Evolutionary conservation across 2,329 filamentous ascomycete species (phyloP), one percentile per base, ranked within the genome.

Genomic region (Epicoccum sorghinum): DNA sequence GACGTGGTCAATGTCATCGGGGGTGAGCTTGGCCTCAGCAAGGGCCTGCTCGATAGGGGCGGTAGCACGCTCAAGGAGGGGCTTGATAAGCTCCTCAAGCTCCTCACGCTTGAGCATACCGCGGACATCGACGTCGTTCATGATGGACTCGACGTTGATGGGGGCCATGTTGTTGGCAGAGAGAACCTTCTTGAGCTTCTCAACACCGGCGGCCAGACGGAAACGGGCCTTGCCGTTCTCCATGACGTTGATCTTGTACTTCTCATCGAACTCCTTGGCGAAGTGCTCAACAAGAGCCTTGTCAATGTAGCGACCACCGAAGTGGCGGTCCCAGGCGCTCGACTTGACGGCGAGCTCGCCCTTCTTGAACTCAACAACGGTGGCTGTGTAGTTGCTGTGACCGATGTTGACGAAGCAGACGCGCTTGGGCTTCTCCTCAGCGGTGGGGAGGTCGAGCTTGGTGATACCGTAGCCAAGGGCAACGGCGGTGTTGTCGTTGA

Each of bases 161-260:
- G 93, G 91, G 14, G 93, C 92, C 72, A 89, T 85, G 66, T 93
- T 89, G 81, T 98, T 98, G 74, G 95, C 95, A 32, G 93, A 98
- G 52, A 99, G 83, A 51, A 98, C 88, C 87, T 98, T 98, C 88
- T 99, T 99, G 74, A 96, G 81, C 85, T 96, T 97, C 84, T 99
- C 95, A 50, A 93, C 92, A 52, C 90, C 92, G 58, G 91, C 87
- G 37, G 90, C 84, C 67, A 96, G 90, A 75, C 95, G 91, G 65
- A 93, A 87, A 77, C 89, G 86, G 55, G 93, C 95, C 81, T 96
- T 96, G 64, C 88, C 85, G 80, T 98, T 95, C 65, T 86, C 87
- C 77, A 87, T 86, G 80, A 99, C 93, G 75, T 98, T 93, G 67
- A 98, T 90, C 85, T 96, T 96, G 86, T 91, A 96, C 79, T 96